Percentiles rank a stretch among this genome's conserved stretches.
Conservation (phyloP, 2,329 filamentous ascomycete species). For the Hortaea sp. region DNA sequence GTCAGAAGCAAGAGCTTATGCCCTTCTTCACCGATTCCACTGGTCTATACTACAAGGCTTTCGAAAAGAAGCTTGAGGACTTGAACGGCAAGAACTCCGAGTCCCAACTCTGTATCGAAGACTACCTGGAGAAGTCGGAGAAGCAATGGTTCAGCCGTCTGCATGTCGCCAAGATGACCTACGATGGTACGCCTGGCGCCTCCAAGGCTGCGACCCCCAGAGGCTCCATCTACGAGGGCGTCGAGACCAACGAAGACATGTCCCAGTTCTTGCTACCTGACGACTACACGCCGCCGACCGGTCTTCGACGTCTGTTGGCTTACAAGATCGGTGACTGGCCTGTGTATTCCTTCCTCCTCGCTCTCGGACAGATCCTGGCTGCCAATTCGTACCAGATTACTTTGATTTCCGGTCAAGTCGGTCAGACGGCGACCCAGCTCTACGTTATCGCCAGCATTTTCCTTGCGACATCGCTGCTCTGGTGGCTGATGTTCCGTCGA, state of each 20-base stretch:
- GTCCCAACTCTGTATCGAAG: conserved; percentile 52
- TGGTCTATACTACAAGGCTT: conserved; percentile 50
- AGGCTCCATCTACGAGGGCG: conserved; percentile 32
- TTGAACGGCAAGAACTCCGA: conserved; percentile 50
- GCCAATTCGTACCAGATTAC: conserved; percentile 60
- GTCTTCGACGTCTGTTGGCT: conserved; percentile 46
- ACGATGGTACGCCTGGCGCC: conserved; percentile 27
- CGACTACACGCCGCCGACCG: conserved; percentile 47
- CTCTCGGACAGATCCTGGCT: conserved; percentile 53
- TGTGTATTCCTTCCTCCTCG: conserved; percentile 51
- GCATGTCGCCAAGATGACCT: conserved; percentile 48
- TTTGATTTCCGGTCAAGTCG: conserved; percentile 53
- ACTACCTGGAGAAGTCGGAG: conserved; percentile 54
- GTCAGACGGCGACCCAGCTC: conserved; percentile 48
- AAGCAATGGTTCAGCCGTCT: conserved; percentile 56
- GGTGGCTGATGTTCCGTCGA: conserved; percentile 53
- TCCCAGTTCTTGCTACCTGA: conserved; percentile 48
- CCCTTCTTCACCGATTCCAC: conserved; percentile 58
- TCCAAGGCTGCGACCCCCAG: conserved; percentile 25
- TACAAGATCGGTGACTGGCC: conserved; percentile 54
- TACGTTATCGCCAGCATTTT: conserved; percentile 54
- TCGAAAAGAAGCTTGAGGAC: conserved; percentile 46
- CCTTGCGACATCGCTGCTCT: conserved; percentile 46
- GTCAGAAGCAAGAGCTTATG: conserved; percentile 56
- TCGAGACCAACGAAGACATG: conserved; percentile 28